Conservation (phyloP, 495 filamentous ascomycete genomes). For the Penicillium longicatenatum region DNA sequence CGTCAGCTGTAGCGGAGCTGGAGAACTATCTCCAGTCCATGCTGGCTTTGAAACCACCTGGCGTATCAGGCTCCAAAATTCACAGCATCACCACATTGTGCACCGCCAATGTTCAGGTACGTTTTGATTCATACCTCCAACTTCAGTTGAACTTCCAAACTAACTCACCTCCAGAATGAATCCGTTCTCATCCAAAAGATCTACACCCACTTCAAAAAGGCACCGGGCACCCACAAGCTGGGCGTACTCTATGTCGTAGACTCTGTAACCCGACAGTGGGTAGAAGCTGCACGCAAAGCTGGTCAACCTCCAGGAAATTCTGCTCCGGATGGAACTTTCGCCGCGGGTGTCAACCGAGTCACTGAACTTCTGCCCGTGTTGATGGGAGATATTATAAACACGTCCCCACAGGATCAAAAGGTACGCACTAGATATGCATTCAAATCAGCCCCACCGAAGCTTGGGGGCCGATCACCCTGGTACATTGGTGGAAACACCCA, state of each 20-base stretch:
- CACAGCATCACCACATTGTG: constrained; percentile 80
- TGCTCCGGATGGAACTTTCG: constrained; percentile 87
- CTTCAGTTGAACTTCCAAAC: not conserved
- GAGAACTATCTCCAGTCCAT: constrained; percentile 88
- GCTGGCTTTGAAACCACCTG: constrained; percentile 87
- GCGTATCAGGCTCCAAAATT: constrained; percentile 91
- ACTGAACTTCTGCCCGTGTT: constrained; percentile 88
- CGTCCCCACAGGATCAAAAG: constrained; percentile 94
- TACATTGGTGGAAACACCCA: not conserved
- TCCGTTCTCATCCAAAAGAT: constrained; percentile 94
- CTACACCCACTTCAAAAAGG: constrained; percentile 95
- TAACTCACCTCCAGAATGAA: constrained; percentile 67
- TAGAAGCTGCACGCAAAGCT: constrained; percentile 87
- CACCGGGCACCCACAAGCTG: constrained; percentile 92
- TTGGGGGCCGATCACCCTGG: constrained; percentile 13
- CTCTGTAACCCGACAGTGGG: constrained; percentile 98
- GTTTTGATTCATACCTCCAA: constrained; percentile 23
- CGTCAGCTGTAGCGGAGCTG: constrained; percentile 84
- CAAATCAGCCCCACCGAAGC: not conserved
- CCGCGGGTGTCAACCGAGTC: constrained; percentile 94
- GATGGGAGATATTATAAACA: constrained; percentile 93
- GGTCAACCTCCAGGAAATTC: constrained; percentile 76
- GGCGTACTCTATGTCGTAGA: constrained; percentile 99
- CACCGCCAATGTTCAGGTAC: constrained; percentile 91
- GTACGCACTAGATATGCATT: constrained; percentile 67